These are phyloP conservation scores for Kwoniella sp. DNA, from an alignment of 768 basidiomycete species.

Conservation along the genomic window DNA sequence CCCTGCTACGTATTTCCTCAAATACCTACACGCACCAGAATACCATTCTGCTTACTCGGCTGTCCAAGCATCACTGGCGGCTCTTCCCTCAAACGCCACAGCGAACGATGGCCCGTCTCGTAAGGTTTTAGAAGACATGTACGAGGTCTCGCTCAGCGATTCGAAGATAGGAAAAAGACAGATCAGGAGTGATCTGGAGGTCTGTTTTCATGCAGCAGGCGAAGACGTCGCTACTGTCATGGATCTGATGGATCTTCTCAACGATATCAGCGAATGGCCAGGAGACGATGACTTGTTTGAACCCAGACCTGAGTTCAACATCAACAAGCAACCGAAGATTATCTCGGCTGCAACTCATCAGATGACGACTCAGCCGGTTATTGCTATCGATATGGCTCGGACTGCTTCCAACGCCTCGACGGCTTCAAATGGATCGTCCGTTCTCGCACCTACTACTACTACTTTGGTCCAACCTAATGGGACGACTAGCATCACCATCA, in stretches of 20 bases:
- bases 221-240: conserved; percentile 46
- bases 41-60: conserved; percentile 47
- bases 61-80: conserved; percentile 35
- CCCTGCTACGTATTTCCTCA: conserved; percentile 38
- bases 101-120: conserved; percentile 17
- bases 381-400: conserved; percentile 13
- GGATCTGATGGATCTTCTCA: conserved; percentile 48
- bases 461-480: too few relatives aligned
- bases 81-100: not conserved
- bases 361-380: not conserved
- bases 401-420: conserved; percentile 7
- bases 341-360: not conserved
- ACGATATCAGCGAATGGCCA: conserved; percentile 43
- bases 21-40: conserved; percentile 45
- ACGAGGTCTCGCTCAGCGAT: conserved; percentile 28
- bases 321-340: conserved; percentile 2
- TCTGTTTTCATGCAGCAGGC: conserved; percentile 41
- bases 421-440: not conserved
- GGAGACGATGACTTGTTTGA: conserved; percentile 29
- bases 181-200: conserved; percentile 35
- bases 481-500: too few relatives aligned
- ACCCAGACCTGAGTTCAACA: conserved; percentile 13
- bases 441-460: not conserved
- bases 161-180: conserved; percentile 7
- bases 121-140: conserved; percentile 45